Percentiles rank a stretch among this genome's conserved stretches.
Conservation (phyloP, 345 rosid genomes). For the Aquilaria yunnanensis region DNA sequence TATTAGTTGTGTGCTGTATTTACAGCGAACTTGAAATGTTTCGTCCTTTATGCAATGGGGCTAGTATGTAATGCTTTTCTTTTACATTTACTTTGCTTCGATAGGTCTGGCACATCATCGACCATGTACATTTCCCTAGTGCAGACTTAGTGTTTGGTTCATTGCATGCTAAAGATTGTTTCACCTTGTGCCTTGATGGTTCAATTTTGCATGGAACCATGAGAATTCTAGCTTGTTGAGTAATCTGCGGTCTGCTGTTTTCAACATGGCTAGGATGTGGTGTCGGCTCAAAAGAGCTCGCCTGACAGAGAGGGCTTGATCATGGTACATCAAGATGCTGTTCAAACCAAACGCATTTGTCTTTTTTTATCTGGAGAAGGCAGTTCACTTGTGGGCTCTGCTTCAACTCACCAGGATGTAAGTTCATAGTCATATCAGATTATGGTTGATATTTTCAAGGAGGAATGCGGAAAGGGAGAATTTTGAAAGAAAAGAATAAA, state of each 20-base stretch:
- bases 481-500: neutral
- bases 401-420: constrained; percentile 31
- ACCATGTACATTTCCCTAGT: no score
- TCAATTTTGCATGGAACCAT: neutral
- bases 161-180: no score
- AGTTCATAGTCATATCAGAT: constrained; percentile 6
- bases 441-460: neutral
- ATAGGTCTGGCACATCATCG: no score
- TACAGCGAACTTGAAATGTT: no score
- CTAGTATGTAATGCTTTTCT: no score
- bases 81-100: no score
- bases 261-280: constrained; percentile 13
- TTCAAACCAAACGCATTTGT: constrained; percentile 14
- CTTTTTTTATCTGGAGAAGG: constrained; percentile 40
- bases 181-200: no score
- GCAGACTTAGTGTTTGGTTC: no score
- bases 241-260: neutral
- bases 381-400: constrained; percentile 17
- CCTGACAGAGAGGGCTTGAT: constrained; percentile 8
- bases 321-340: constrained; percentile 11
- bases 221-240: neutral
- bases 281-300: neutral
- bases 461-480: neutral
- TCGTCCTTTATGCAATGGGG: no score
- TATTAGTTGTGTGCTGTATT: no score